Percentiles rank a stretch among this genome's conserved stretches.
Evolutionary conservation across 2,329 filamentous ascomycete genomes (phyloP).

Genomic region (Rhynchosporium secalis): DNA sequence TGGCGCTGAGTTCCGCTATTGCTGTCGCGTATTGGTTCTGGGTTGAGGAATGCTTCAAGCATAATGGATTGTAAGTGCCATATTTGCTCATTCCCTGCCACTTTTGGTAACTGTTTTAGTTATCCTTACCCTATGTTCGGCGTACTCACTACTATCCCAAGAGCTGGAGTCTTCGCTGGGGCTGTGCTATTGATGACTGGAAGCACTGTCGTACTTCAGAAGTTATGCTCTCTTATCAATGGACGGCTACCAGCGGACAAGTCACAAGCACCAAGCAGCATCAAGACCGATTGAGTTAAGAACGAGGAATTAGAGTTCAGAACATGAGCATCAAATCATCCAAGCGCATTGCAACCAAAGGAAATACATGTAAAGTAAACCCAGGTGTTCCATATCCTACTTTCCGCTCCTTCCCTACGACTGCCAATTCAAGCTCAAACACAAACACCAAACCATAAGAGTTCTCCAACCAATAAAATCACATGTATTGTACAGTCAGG

Average conservation of each 20-base stretch:
- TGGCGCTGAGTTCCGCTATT: conserved; percentile 57
- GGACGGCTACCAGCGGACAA: conserved; percentile 48
- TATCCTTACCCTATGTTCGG: conserved; percentile 88
- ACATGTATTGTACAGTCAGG: background rate
- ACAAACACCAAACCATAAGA: background rate
- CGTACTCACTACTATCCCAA: conserved; percentile 63
- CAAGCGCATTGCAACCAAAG: background rate
- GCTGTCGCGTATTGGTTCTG: conserved; percentile 74
- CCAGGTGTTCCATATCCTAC: background rate
- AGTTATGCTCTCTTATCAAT: conserved; percentile 67
- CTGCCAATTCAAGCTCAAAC: too few species aligned
- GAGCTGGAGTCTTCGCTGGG: conserved; percentile 66
- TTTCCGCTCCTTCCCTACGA: background rate
- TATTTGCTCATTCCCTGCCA: background rate
- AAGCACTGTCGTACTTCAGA: conserved; percentile 69
- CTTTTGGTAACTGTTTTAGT: conserved; percentile 45
- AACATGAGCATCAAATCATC: background rate
- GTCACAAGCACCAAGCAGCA: conserved; percentile 9
- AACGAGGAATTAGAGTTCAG: background rate
- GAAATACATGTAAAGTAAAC: background rate
- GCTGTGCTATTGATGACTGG: conserved; percentile 71
- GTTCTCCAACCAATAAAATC: background rate
- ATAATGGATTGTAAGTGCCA: conserved; percentile 61
- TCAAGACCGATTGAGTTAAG: background rate
- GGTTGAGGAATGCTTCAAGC: conserved; percentile 69